These are phyloP conservation scores for Penicillium waksmanii DNA, from an alignment of 495 filamentous ascomycete species.

Conservation along the genomic window DNA sequence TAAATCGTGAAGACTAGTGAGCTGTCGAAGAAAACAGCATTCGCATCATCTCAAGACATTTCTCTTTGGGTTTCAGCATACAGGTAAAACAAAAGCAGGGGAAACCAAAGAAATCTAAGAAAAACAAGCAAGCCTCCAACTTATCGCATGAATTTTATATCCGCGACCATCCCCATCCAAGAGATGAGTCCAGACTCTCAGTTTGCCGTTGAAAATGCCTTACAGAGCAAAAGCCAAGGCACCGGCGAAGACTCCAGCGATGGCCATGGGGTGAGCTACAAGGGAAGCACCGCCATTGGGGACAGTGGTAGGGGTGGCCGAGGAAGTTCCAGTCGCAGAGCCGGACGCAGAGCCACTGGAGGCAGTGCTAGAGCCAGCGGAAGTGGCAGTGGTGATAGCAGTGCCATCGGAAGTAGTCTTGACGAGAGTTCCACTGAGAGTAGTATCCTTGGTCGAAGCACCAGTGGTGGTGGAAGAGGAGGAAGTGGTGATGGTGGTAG, in stretches of 20 bases:
- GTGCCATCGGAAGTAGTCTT: slow-evolving; percentile 15
- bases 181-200: too few species aligned
- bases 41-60: neutral
- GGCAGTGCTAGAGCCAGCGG: slow-evolving; percentile 6
- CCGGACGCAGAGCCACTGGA: neutral
- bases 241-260: slow-evolving; percentile 25
- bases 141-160: too few species aligned
- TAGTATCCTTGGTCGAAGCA: slow-evolving; percentile 13
- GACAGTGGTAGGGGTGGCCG: slow-evolving; percentile 11
- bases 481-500: slow-evolving; percentile 18
- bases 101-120: too few species aligned
- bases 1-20: neutral
- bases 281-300: slow-evolving; percentile 20
- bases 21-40: neutral
- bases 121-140: too few species aligned
- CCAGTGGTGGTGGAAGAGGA: slow-evolving; percentile 22
- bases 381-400: slow-evolving; percentile 11
- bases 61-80: neutral
- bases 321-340: slow-evolving; percentile 8
- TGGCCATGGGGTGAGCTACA: slow-evolving; percentile 30
- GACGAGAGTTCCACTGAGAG: slow-evolving; percentile 7
- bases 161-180: too few species aligned
- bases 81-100: too few species aligned
- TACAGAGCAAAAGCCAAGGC: slow-evolving; percentile 28
- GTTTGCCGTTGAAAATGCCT: neutral